phyloP scores from a whole-genome alignment of 352 stramenopile genomes.

The Globisporangium apiculatum region DNA sequence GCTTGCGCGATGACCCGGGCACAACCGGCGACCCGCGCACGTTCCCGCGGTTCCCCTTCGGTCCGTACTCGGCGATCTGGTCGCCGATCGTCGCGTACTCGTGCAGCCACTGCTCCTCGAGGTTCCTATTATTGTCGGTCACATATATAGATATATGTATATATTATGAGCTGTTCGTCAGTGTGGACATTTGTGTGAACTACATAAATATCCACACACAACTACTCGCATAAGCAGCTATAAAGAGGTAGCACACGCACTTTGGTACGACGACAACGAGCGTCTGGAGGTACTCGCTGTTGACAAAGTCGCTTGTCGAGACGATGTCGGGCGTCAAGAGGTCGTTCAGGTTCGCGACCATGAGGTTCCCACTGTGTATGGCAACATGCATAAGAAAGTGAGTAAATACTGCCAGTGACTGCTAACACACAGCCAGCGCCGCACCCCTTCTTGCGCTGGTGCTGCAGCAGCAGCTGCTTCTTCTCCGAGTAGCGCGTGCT shows the following conservation, averaged over 20 bases:
- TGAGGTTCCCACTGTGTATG: slow-evolving; percentile 82
- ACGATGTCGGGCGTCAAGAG: slow-evolving; percentile 89
- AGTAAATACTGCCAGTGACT: not conserved
- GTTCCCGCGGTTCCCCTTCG: slow-evolving; percentile 85
- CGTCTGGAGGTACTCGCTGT: slow-evolving; percentile 97
- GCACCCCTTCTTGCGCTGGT: slow-evolving; percentile 92
- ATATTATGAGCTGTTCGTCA: too few relatives aligned
- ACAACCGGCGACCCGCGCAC: slow-evolving; percentile 95
- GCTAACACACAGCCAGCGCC: not conserved
- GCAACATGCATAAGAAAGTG: not conserved
- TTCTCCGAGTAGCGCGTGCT: slow-evolving; percentile 93
- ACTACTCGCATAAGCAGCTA: too few relatives aligned
- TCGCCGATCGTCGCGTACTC: slow-evolving; percentile 86
- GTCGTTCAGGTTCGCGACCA: slow-evolving; percentile 93
- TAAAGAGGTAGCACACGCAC: slow-evolving; percentile 10
- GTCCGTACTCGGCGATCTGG: slow-evolving; percentile 87
- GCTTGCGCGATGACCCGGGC: slow-evolving; percentile 84
- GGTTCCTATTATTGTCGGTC: slow-evolving; percentile 26
- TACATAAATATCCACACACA: too few relatives aligned
- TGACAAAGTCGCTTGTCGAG: slow-evolving; percentile 87
- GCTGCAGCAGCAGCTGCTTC: slow-evolving; percentile 80
- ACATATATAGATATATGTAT: not conserved
- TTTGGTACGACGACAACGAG: slow-evolving; percentile 94
- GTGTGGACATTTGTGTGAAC: too few relatives aligned
- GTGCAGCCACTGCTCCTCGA: slow-evolving; percentile 86